Conservation (phyloP, 306 rosid genomes). For the Crotalaria pallida region DNA sequence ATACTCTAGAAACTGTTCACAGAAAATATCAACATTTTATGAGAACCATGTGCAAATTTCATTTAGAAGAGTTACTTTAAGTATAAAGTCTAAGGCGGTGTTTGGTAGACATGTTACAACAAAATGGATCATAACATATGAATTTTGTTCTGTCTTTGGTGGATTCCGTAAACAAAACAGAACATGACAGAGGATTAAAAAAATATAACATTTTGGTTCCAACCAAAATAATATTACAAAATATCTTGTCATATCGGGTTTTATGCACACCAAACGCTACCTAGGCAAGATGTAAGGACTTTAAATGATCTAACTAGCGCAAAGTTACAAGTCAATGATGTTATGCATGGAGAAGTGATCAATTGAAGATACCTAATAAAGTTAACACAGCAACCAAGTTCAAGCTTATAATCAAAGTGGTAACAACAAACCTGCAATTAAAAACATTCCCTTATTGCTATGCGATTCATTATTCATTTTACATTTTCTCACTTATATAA, state of each 20-base stretch:
- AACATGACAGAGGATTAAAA: no score
- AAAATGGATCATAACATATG: no score
- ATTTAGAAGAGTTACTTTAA: neutral
- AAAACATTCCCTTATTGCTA: constrained; percentile 2
- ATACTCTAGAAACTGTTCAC: constrained; percentile 56
- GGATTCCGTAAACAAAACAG: no score
- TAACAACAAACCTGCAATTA: constrained; percentile 53
- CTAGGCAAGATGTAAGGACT: neutral
- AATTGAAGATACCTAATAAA: constrained; percentile 43
- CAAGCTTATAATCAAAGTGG: constrained; percentile 40
- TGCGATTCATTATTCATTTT: neutral
- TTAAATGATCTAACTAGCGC: neutral
- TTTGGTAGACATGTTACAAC: no score
- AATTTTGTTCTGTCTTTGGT: no score
- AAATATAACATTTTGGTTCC: no score
- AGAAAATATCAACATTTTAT: constrained; percentile 18
- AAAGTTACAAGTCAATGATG: neutral
- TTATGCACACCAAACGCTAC: no score
- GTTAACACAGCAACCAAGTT: constrained; percentile 58
- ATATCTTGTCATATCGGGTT: no score
- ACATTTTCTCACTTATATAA: neutral
- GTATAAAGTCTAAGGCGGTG: no score
- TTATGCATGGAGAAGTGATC: neutral
- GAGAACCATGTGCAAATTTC: neutral
- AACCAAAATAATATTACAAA: no score